Base-by-base conservation (phyloP, 768 basidiomycete genomes). In the Russula sp. region DNA sequence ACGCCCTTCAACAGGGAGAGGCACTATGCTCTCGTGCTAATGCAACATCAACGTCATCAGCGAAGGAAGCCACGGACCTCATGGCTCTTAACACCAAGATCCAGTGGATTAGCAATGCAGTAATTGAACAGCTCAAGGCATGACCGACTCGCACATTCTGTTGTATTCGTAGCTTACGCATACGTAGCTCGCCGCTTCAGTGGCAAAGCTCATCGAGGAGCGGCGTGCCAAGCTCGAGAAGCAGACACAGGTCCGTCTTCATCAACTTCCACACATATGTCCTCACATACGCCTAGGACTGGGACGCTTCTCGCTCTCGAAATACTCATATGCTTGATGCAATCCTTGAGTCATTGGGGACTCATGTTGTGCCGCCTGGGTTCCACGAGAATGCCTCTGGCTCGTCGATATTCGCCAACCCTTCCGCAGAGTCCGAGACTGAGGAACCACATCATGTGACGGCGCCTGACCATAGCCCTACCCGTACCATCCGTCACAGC, bases 351-450 rank as follows among this genome's bases (percentile, higher is more conserved):
- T 80, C 84, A 1, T 80, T 93, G 16, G 84, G 87, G 32, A 69
- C 79, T 1, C 90, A 90, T 59, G 75, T 83, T 39, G 90, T 93
- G 18, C 90, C 90, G 0, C 86, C 87, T 1, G 84, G 84, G 55
- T 91, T 92, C 69, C 83, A 92, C 70, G 78, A 86, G 67, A 78
- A 77, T 41, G 74, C 84, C 9, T 73, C 82, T 20, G 87, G 82
- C 66, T 85, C 86, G 0, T 90, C 90, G 2, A 75, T 90, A n/a
- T 93, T 93, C 66, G 87, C 90, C 9, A 85, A 86, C 63, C 90
- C 90, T 65, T 83, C 82, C 0, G 81, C 83, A 49, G 73, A 76
- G 56, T 73, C 73, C 34, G 65, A 65, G 59, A 73, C 70, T 41
- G 69, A 67, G 41, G 70, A 66, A 22, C 72, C 66, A 35, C 61